Evolutionary conservation across 169 alveolate genomes (phyloP), one percentile per base, ranked within the genome.

Genomic region (Perkinsus chesapeaki): DNA sequence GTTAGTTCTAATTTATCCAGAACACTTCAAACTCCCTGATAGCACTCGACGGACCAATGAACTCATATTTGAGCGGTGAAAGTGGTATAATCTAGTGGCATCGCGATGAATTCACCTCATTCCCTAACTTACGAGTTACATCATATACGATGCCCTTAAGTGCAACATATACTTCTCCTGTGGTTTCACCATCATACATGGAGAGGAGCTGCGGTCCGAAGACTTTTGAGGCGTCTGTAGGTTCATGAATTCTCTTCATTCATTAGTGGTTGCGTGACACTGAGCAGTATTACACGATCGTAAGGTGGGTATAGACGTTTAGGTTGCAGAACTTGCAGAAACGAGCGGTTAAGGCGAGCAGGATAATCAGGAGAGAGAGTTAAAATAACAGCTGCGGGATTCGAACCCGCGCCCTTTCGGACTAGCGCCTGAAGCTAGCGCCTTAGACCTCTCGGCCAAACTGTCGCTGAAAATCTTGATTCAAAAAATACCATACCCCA

Each of bases 391-490:
- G 82, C 82, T 60, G 82, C 82, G 82, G 82, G 82, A 60, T 60
- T 60, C 82, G 82, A 60, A 60, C 82, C 82, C 82, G 82, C 82
- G 82, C 82, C 82, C 82, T 60, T 60, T 60, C 82, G 82, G 82
- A 60, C 82, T 34, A 60, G 82, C 82, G 82, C 82, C 82, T 60
- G 82, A 60, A 60, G 82, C 82, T 60, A 34, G 31, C 82, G 82
- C 82, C 82, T 60, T 60, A 23, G 82, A 60, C 82, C 82, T 3
- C 82, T 60, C 82, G 82, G 82, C 82, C 82, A 60, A 60, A 60
- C 82, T 60, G 82, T 60, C 82, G 82, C 0, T 60, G 31, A 23
- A 60, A 60, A 5, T 12, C 23, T 16, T n/a, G n/a, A n/a, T n/a
- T n/a, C n/a, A n/a, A n/a, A n/a, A n/a, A n/a, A n/a, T n/a, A n/a